Conservation (phyloP, 1,284 basidiomycete species). For the Ceratobasidium papillatum region DNA sequence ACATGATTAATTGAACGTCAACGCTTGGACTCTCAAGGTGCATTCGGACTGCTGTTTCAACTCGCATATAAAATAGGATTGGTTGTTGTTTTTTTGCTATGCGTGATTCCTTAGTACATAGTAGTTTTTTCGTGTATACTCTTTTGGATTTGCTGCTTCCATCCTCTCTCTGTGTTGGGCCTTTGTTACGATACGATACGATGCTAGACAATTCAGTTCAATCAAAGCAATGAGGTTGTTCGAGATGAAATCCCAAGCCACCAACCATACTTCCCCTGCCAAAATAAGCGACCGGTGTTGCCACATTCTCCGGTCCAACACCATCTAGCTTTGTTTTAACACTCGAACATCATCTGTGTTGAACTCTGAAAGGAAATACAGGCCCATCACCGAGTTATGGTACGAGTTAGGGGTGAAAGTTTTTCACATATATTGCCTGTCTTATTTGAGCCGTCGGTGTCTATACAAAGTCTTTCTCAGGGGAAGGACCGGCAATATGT, state of each 20-base stretch:
- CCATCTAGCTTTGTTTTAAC: neutral
- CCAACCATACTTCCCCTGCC: neutral
- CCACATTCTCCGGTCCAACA: neutral
- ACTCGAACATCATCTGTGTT: neutral
- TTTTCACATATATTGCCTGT: neutral
- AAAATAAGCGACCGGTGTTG: neutral
- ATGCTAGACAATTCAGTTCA: neutral
- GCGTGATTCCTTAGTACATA: constrained; percentile 1
- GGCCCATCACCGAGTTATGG: neutral
- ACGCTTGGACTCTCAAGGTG: neutral
- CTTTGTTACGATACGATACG: constrained; percentile 1
- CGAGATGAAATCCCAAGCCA: neutral
- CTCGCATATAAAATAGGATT: constrained; percentile 14
- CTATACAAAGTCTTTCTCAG: neutral
- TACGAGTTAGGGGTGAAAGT: neutral
- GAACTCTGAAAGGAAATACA: neutral
- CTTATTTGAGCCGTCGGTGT: neutral
- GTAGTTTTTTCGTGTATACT: constrained; percentile 10
- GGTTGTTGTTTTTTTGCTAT: neutral
- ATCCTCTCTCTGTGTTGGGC: neutral
- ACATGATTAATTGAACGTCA: constrained; percentile 3
- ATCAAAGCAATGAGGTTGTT: neutral
- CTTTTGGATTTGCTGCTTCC: constrained; percentile 5
- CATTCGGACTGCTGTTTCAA: constrained; percentile 25
- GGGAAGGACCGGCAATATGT: too few species aligned